These are phyloP conservation scores for Penicillium brasilianum DNA, from an alignment of 2,329 filamentous ascomycete species.

Conservation along the genomic window DNA sequence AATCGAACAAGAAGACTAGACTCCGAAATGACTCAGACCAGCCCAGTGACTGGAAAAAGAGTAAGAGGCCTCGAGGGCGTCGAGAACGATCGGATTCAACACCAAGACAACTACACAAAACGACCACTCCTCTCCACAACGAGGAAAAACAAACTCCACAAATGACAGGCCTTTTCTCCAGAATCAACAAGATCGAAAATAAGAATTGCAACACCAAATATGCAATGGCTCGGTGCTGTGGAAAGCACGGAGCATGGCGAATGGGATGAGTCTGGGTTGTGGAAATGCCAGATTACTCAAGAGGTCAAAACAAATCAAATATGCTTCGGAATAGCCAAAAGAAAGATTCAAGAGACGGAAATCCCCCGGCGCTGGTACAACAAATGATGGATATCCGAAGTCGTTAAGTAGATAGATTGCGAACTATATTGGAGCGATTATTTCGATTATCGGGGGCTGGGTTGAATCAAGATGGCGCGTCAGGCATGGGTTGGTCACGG, in stretches of 20 bases:
- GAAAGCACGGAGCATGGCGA: slow-evolving; percentile 12
- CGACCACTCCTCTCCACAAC: not conserved
- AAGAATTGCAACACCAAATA: slow-evolving; percentile 27
- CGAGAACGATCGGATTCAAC: not conserved
- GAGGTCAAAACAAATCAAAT: not conserved
- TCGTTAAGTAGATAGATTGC: slow-evolving; percentile 29
- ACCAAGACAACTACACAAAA: not conserved
- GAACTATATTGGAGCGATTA: slow-evolving; percentile 19
- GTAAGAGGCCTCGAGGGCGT: not conserved
- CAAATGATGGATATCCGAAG: slow-evolving; percentile 24
- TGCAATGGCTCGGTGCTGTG: slow-evolving; percentile 27
- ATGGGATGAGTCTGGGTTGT: slow-evolving; percentile 1
- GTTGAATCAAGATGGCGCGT: slow-evolving; percentile 29
- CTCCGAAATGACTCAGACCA: slow-evolving; percentile 25
- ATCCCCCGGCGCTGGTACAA: slow-evolving; percentile 15
- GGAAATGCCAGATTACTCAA: not conserved
- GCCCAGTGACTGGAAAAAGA: slow-evolving; percentile 9
- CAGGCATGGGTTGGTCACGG: slow-evolving; percentile 42
- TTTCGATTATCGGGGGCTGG: slow-evolving; percentile 1
- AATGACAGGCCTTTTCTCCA: slow-evolving; percentile 8
- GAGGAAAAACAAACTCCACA: slow-evolving; percentile 9
- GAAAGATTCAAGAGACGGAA: slow-evolving; percentile 11
- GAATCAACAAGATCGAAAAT: slow-evolving; percentile 7
- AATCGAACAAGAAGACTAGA: slow-evolving; percentile 10
- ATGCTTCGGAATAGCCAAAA: slow-evolving; percentile 7